Evolutionary conservation across 805 yeast species (phyloP), one percentile per base, ranked within the genome.

Genomic region (Metschnikowia lachancei): DNA sequence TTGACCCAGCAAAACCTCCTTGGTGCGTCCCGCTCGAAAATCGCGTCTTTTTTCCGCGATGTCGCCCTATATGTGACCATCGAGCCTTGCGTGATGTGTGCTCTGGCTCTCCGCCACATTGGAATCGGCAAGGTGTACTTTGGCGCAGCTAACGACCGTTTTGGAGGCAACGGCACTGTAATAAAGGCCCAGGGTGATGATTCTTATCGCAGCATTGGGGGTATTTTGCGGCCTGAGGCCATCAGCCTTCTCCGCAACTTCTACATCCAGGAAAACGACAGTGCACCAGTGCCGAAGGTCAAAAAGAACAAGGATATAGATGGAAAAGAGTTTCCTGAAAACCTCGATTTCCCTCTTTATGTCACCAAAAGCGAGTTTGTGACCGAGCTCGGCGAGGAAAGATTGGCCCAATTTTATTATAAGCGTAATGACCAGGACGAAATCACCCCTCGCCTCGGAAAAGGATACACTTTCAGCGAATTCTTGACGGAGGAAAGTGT

Each of bases 31-130:
- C 36, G 32, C 5, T 49, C 39, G 30, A 47, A 55, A 14, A 54
- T 72, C 11, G 52, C 57, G 19, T 51, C 60, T 1, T 62, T 78
- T 9, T 80, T 88, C 56, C 57, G 64, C 32, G 77, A 82, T 20
- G 72, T 87, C 3, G 82, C 80, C 26, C 72, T 94, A 7, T 92
- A 90, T 63, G 99, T 94, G 20, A 90, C 98, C 0, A 97, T 94
- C 0, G 99, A 94, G 65, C 99, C 99, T 0, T 94, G 99, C 62
- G 85, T 94, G 7, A 94, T 94, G 99, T 94, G 99, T 69, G 98
- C 97, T 0, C 82, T 94, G 34, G 90, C 96, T 2, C 66, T 94
- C 34, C 76, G 91, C 48, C 99, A 94, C 56, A 63, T 91, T 38
- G 84, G 85, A 1, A 80, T 94, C 10, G 66, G 79, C 26, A 70